Evolutionary conservation across 2,329 filamentous ascomycete genomes (phyloP).

Genomic region (Fusarium incarnatum): DNA sequence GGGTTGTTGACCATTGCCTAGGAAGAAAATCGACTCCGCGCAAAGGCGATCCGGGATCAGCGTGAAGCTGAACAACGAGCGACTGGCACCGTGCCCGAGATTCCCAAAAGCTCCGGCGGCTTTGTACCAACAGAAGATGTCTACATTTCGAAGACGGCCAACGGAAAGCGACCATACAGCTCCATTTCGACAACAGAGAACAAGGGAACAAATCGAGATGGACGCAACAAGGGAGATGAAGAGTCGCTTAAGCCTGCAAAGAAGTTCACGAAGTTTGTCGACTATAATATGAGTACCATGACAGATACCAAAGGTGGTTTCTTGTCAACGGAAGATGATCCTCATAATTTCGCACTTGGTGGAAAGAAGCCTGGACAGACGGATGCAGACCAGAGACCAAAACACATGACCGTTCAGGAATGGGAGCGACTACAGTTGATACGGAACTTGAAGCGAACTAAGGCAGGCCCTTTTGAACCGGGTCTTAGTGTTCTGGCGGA

Average conservation of each 20-base stretch:
- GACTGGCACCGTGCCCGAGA: constrained; percentile 55
- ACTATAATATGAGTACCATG: constrained; percentile 98
- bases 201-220: constrained; percentile 76
- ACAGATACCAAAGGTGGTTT: constrained; percentile 98
- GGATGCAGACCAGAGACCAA: constrained; percentile 72
- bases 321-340: constrained; percentile 89
- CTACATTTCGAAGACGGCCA: constrained; percentile 59
- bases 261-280: constrained; percentile 94
- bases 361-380: constrained; percentile 54
- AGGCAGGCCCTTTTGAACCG: constrained; percentile 87
- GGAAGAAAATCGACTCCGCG: constrained; percentile 89
- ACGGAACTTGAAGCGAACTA: constrained; percentile 76
- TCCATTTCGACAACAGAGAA: constrained; percentile 65
- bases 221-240: constrained; percentile 62
- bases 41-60: constrained; percentile 85
- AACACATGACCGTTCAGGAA: constrained; percentile 88
- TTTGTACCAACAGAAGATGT: constrained; percentile 78
- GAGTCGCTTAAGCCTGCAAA: constrained; percentile 76
- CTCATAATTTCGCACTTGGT: constrained; percentile 80
- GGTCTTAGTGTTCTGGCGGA: constrained; percentile 80
- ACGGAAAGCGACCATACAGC: constrained; percentile 76
- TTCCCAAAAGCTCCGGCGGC: constrained; percentile 69
- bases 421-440: constrained; percentile 89
- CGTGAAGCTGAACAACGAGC: constrained; percentile 71
- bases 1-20: constrained; percentile 50